Evolutionary conservation across 495 filamentous ascomycete genomes (phyloP), one percentile per base, ranked within the genome.

Genomic region (Neurospora terricola): DNA sequence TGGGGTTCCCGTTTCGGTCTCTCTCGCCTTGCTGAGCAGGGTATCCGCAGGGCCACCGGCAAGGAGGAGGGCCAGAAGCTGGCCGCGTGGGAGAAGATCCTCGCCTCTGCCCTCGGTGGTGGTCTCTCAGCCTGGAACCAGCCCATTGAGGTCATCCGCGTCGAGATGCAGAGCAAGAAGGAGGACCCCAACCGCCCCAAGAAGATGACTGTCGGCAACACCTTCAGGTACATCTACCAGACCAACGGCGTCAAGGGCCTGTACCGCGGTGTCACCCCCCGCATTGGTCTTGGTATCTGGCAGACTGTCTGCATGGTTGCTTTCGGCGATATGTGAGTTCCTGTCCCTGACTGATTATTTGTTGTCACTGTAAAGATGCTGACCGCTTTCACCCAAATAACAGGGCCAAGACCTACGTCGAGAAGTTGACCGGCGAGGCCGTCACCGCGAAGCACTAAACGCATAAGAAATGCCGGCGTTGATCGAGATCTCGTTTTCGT

Each of bases 221-320:
- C 96, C 68, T 90, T 93, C 83, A 91, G 86, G 81, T 99, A 99
- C 81, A 97, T 99, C 80, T 99, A 99, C 84, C 78, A 88, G 74
- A 86, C 84, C 75, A 98, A 97, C 80, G 96, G 96, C 45, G 72
- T 99, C 77, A 93, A 91, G 87, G 96, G 96, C 77, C 86, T 99
- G 74, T 99, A 99, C 87, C 92, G 96, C 76, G 96, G 96, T 79
- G 96, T 99, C 70, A 87, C 94, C 74, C 96, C 96, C 77, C 90
- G 96, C 79, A 93, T 98, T 80, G 96, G 93, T 70, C 89, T 99
- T 72, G 92, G 96, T 76, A 91, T 99, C 85, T 99, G 96, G 96
- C 96, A 99, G 88, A 99, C 96, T 72, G 93, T 99, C 80, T 99
- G 96, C 87, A 99, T 99, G 96, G 96, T 99, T 84, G 96, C 95